Percentiles rank a stretch among this genome's conserved stretches.
Conservation (phyloP, 768 basidiomycete genomes). For the Phlebiopsis flavidoalba region DNA sequence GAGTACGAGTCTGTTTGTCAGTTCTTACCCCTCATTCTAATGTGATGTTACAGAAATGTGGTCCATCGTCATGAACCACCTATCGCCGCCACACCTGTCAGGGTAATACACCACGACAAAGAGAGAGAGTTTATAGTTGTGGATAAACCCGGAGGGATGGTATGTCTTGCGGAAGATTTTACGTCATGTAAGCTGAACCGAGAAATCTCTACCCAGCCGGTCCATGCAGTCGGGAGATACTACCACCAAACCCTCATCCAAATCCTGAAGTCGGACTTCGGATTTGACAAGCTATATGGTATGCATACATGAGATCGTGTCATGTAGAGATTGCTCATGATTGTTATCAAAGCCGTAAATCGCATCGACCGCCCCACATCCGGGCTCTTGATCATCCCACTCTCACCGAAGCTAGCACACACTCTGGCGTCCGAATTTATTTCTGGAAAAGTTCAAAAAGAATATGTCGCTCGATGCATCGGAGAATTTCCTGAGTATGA, state of each 20-base stretch:
- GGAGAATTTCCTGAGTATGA: conserved; percentile 80
- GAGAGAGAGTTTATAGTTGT: conserved; percentile 86
- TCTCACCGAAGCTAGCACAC: conserved; percentile 64
- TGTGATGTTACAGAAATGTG: conserved; percentile 56
- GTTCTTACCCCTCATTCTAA: not conserved
- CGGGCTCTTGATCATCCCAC: conserved; percentile 90
- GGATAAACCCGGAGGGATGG: conserved; percentile 95
- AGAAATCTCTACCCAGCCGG: conserved; percentile 48
- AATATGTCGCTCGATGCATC: conserved; percentile 84
- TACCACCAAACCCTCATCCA: conserved; percentile 84
- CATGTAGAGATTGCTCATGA: not conserved
- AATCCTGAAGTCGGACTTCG: conserved; percentile 81
- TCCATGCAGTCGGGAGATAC: conserved; percentile 90
- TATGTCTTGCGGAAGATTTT: conserved; percentile 41
- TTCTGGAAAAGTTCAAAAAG: conserved; percentile 78
- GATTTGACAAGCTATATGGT: conserved; percentile 81
- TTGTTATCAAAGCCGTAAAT: conserved; percentile 72
- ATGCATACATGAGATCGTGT: conserved; percentile 25
- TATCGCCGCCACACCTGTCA: conserved; percentile 77
- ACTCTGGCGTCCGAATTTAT: conserved; percentile 77
- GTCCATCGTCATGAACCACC: conserved; percentile 98
- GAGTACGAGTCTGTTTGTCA: conserved; percentile 50
- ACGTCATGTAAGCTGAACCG: not conserved
- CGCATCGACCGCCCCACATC: conserved; percentile 92
- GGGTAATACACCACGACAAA: conserved; percentile 71